phyloP scores from a whole-genome alignment of 2,329 filamentous ascomycete genomes.

The Geosmithia flava region DNA sequence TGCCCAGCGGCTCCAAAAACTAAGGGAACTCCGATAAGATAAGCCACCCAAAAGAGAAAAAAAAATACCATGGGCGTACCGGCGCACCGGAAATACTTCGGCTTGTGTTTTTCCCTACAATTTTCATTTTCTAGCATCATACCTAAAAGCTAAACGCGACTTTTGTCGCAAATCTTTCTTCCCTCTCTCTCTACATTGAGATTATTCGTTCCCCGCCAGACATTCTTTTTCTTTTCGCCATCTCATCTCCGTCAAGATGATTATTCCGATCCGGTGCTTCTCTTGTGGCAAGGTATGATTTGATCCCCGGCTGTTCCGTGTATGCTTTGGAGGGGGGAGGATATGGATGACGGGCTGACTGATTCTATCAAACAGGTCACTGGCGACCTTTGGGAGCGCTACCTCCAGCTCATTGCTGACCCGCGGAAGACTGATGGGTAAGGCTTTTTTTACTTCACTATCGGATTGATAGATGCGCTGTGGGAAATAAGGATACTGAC shows the following conservation, averaged over 20 bases:
- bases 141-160: background rate
- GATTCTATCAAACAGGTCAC: conserved; percentile 53
- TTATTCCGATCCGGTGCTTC: conserved; percentile 97
- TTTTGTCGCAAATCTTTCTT: background rate
- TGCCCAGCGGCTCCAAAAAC: background rate
- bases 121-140: background rate
- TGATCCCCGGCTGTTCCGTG: background rate
- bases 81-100: conserved; percentile 4
- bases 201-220: background rate
- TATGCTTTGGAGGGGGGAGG: background rate
- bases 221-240: background rate
- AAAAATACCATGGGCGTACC: background rate
- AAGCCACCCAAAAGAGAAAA: conserved; percentile 12
- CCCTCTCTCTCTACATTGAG: background rate
- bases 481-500: background rate
- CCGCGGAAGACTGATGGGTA: conserved; percentile 59
- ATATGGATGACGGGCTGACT: conserved; percentile 2
- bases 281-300: conserved; percentile 86
- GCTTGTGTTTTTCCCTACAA: conserved; percentile 2
- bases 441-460: conserved; percentile 3
- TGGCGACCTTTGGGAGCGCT: conserved; percentile 94
- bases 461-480: background rate
- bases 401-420: conserved; percentile 77
- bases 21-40: conserved; percentile 25
- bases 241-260: conserved; percentile 51